Evolutionary conservation across 192 early-diverging fungal genomes (phyloP), one percentile per base, ranked within the genome.

Genomic region (Coemansia sp.): DNA sequence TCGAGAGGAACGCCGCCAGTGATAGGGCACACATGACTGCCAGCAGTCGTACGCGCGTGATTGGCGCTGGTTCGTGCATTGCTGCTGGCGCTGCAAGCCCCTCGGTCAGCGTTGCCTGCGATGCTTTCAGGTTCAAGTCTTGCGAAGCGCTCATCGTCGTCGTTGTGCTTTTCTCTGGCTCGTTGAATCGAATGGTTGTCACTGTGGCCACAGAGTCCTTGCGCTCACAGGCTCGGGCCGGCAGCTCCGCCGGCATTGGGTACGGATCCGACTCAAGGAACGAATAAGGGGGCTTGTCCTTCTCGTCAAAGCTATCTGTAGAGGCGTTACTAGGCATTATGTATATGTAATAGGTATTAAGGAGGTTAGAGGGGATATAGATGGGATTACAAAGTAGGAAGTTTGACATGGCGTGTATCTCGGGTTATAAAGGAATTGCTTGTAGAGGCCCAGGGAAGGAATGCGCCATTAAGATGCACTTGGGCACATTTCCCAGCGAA

Each of bases 1-100:
- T 80, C 4, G 86, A 77, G 9, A 89, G 82, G 50, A 92, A 88
- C 21, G 87, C 67, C 17, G 81, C 75, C 21, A 88, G 55, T 11
- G 70, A 67, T 17, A 77, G 60, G n/a, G 75, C 27, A 5, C 62
- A 44, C 41, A 72, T 57, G 38, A 72, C 55, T 34, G 64, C 44
- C 19, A 90, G 23, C 34, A 72, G 48, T 4, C 74, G 63, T 8
- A 50, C 32, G 2, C 73, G 73, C 21, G 67, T 62, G 38, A 75
- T 25, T 10, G 50, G 63, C 21, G 48, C n/a, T 21, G 38, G n/a
- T 29, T 74, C 50, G 5, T 66, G 27, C 15, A 42, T 21, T 2
- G 41, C 10, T n/a, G 55, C 55, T 7, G 55, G 55, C 0, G 23
- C 60, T 14, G n/a, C 62, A n/a, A 25, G 39, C 3, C 29, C 67